Conservation (phyloP, 169 alveolate genomes). For the Eimeria acervulina region DNA sequence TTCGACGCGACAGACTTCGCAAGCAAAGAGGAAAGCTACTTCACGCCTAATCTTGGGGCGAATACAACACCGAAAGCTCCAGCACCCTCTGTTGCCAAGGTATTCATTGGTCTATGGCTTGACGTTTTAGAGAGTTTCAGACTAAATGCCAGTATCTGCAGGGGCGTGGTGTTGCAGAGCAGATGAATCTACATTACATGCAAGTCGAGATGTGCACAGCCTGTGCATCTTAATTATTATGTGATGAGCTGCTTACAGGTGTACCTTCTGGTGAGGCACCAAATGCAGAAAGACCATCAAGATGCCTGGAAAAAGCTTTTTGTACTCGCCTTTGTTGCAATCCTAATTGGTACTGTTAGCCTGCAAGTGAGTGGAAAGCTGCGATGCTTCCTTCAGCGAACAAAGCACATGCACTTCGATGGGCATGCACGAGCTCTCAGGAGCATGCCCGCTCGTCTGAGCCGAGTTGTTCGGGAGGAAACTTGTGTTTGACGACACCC, state of each 20-base stretch:
- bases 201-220: background rate
- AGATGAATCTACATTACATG: background rate
- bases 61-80: conserved; percentile 27
- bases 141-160: background rate
- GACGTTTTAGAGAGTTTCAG: background rate
- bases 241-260: background rate
- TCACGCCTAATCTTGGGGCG: conserved; percentile 51
- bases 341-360: conserved; percentile 5
- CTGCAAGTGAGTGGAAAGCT: conserved; percentile 31
- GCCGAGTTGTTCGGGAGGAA: background rate
- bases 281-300: conserved; percentile 58
- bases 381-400: background rate
- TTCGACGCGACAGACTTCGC: conserved; percentile 5
- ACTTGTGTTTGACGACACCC: background rate
- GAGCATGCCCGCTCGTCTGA: background rate
- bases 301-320: conserved; percentile 63
- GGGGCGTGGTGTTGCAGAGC: background rate
- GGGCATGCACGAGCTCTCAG: background rate
- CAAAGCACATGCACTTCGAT: background rate
- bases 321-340: conserved; percentile 44
- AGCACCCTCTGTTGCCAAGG: conserved; percentile 61
- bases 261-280: conserved; percentile 47
- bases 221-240: background rate
- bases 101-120: background rate
- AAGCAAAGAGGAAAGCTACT: conserved; percentile 9